A percentile compares a stretch with the other conserved stretches of the same genome.
These are phyloP conservation scores for Sarocladiaceae sp. DNA, from an alignment of 2,329 filamentous ascomycete species.

Conservation along the genomic window DNA sequence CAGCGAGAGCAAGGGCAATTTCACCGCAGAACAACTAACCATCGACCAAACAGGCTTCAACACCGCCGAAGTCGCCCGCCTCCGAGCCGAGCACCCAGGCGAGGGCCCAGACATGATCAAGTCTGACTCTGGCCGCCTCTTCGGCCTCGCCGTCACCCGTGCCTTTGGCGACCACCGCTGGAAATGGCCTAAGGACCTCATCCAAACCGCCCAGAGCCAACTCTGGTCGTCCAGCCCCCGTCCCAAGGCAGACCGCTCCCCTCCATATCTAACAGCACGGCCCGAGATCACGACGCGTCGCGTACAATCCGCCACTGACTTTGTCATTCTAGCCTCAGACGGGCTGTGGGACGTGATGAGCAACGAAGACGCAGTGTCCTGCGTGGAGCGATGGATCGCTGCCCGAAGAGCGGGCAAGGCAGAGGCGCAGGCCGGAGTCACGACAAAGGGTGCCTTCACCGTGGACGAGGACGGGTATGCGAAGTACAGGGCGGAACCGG, in stretches of 20 bases:
- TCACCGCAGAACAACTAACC: constrained; percentile 51
- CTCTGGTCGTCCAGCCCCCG: constrained; percentile 37
- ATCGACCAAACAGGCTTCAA: constrained; percentile 65
- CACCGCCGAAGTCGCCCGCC: constrained; percentile 48
- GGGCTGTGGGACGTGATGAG: constrained; percentile 62
- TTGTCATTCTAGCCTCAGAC: constrained; percentile 64
- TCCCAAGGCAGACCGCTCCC: constrained; percentile 42
- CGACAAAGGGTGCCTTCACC: neutral
- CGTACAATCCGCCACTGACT: constrained; percentile 41
- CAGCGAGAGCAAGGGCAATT: constrained; percentile 26
- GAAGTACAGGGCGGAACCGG: constrained; percentile 24
- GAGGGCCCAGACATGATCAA: constrained; percentile 46
- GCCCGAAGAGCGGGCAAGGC: constrained; percentile 21
- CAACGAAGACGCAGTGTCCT: constrained; percentile 52
- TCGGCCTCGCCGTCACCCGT: constrained; percentile 58
- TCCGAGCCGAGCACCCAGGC: constrained; percentile 56
- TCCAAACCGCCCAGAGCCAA: constrained; percentile 32
- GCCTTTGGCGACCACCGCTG: constrained; percentile 66
- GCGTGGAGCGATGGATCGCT: constrained; percentile 51
- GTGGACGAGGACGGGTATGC: constrained; percentile 19
- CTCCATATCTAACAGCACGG: constrained; percentile 65
- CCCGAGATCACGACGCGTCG: constrained; percentile 57
- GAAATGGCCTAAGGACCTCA: constrained; percentile 53
- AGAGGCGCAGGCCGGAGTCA: constrained; percentile 12
- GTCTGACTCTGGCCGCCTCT: constrained; percentile 49